Evolutionary conservation across 2,329 filamentous ascomycete genomes (phyloP), one percentile per base, ranked within the genome.

Genomic region (Exserohilum turcica): DNA sequence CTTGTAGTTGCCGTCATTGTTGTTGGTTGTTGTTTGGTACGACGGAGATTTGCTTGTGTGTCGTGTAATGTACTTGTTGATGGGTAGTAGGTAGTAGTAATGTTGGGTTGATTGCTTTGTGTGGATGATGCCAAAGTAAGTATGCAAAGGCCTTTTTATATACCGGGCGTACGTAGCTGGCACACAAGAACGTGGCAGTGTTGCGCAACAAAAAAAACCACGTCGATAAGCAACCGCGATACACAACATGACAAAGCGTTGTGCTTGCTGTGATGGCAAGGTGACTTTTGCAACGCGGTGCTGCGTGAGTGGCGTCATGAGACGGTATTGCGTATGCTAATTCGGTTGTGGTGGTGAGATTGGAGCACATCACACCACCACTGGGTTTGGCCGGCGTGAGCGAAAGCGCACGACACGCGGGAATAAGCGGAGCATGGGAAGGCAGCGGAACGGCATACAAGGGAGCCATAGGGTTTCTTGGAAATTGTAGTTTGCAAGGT

Each of bases 271-370:
- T 13, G 31, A 13, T 1, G 13, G 28, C 35, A 33, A 40, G 16
- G 36, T 15, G 36, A 3, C 29, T 18, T 33, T 47, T 4, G n/a
- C 3, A 32, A 42, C 21, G 21, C 5, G 7, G 31, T 43, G 39
- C 33, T 43, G 32, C 37, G 18, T 15, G 29, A 35, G 18, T 44
- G 42, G 44, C 36, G 24, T 33, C 45, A 47, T 29, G 31, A 3
- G 6, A 31, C 32, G 35, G 49, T 31, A 40, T 27, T 39, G 35
- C 12, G 12, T 37, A 40, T 32, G 45, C 45, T 47, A 24, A 35
- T 18, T 21, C 31, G 43, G 24, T 32, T 28, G 16, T 42, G 24
- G 53, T 56, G 48, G 53, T 53, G 50, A 43, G 54, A 49, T 33
- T 28, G 27, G 4, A 8, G 18, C 4, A 33, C 32, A 40, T 54